Evolutionary conservation across 2,329 filamentous ascomycete genomes (phyloP).

Genomic region (Elsinoe perseae): DNA sequence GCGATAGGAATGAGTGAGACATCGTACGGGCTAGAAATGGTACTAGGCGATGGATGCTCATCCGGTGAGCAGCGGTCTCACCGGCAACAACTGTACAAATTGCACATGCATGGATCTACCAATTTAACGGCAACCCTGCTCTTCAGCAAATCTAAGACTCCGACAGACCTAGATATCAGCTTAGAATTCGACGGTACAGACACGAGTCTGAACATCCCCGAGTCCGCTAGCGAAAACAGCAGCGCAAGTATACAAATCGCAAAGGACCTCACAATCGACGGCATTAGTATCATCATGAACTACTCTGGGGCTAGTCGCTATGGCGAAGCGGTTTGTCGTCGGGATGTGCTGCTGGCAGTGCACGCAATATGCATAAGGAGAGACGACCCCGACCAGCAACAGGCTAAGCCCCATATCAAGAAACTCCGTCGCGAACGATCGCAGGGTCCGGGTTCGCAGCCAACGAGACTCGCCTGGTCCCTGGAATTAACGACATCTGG

Average conservation of each 20-base stretch:
- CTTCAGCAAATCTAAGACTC: slow-evolving; percentile 5
- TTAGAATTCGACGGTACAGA: not conserved
- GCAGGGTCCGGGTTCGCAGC: not conserved
- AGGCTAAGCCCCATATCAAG: not conserved
- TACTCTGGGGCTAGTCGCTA: not conserved
- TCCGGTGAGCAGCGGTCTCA: not conserved
- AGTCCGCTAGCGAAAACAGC: not conserved
- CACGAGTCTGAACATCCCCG: not conserved
- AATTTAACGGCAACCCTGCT: slow-evolving; percentile 17
- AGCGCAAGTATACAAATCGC: not conserved
- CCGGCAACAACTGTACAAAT: not conserved
- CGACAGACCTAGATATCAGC: slow-evolving; percentile 14
- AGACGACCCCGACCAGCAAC: not conserved
- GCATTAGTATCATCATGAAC: not conserved
- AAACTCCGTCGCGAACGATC: not conserved
- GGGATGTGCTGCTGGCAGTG: slow-evolving; percentile 6
- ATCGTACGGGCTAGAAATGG: not conserved
- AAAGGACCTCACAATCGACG: not conserved
- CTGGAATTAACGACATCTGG: not conserved
- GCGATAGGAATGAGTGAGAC: not conserved
- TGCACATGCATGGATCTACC: slow-evolving; percentile 27
- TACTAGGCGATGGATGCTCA: not conserved
- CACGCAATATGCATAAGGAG: slow-evolving; percentile 15
- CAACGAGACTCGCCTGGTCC: not conserved
- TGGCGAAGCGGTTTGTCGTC: no score